These are phyloP conservation scores for Seiridium unicorne DNA, from an alignment of 2,329 filamentous ascomycete species.

Conservation along the genomic window DNA sequence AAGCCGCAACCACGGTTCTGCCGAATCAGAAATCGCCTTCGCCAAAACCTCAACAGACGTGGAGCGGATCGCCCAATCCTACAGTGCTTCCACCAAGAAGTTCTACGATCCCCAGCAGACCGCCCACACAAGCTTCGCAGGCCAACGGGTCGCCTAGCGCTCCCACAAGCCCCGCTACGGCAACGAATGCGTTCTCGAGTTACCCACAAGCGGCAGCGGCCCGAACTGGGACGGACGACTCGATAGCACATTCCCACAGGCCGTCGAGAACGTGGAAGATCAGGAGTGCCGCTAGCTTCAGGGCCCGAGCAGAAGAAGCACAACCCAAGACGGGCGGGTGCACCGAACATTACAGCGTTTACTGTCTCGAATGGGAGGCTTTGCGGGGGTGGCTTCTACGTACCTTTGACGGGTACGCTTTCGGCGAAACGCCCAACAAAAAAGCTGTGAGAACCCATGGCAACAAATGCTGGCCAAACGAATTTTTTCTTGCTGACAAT, in stretches of 20 bases:
- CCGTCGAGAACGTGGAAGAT: not conserved
- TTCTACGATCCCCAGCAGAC: not conserved
- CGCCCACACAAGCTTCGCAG: too few relatives aligned
- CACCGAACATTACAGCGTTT: not conserved
- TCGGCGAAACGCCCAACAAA: not conserved
- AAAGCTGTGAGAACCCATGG: not conserved
- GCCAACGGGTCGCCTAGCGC: not conserved
- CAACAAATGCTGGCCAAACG: not conserved
- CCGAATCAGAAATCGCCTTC: not conserved
- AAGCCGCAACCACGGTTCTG: not conserved
- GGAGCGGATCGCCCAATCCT: not conserved
- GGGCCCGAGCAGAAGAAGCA: not conserved
- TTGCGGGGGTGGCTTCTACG: not conserved
- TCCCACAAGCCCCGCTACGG: not conserved
- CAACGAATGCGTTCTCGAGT: not conserved
- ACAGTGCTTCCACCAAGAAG: not conserved
- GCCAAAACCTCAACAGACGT: not conserved
- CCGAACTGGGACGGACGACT: too few relatives aligned
- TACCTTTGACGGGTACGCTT: not conserved
- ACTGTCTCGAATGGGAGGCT: not conserved
- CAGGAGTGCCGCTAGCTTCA: not conserved
- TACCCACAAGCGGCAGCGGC: too few relatives aligned
- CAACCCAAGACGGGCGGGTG: not conserved
- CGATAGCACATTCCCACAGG: not conserved
- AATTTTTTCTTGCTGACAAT: not conserved